Evolutionary conservation across 257 asterid species (phyloP).

Genomic region (Jasminum sambac): DNA sequence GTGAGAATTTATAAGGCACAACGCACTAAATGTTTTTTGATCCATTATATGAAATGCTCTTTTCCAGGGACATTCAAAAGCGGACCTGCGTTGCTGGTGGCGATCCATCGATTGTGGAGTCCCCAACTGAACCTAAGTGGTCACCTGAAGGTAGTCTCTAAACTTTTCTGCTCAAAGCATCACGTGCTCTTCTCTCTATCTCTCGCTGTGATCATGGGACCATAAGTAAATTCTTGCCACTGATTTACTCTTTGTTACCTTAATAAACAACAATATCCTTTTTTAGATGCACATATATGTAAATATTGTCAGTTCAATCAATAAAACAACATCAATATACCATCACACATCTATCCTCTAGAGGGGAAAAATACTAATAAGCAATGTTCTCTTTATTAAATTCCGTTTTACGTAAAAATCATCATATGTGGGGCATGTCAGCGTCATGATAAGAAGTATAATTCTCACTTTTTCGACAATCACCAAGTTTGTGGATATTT

Average conservation of each 20-base stretch:
- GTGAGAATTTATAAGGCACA: not conserved
- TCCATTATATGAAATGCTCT: slow-evolving; percentile 12
- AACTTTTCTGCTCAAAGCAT: slow-evolving; percentile 14
- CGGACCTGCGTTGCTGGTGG: slow-evolving; percentile 92
- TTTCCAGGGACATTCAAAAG: slow-evolving; percentile 56
- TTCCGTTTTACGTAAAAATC: too few relatives aligned
- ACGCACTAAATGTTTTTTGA: slow-evolving; percentile 1
- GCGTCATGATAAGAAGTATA: not conserved
- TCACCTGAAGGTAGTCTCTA: slow-evolving; percentile 75
- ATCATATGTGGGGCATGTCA: not conserved
- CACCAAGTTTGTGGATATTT: not conserved
- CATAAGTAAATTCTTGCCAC: not conserved
- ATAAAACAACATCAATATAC: not conserved
- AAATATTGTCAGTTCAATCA: not conserved
- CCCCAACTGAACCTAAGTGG: slow-evolving; percentile 98
- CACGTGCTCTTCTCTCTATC: slow-evolving; percentile 7
- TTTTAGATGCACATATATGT: not conserved
- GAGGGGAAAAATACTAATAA: not conserved
- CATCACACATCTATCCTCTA: not conserved
- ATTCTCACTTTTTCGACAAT: not conserved
- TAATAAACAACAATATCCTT: not conserved
- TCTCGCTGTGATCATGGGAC: not conserved
- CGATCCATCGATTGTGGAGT: slow-evolving; percentile 68
- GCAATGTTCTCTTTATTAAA: not conserved
- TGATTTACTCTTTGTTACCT: not conserved